Evolutionary conservation across 208 protist species (phyloP), one percentile per base, ranked within the genome.

Genomic region (Tritrichomonas foetus): DNA sequence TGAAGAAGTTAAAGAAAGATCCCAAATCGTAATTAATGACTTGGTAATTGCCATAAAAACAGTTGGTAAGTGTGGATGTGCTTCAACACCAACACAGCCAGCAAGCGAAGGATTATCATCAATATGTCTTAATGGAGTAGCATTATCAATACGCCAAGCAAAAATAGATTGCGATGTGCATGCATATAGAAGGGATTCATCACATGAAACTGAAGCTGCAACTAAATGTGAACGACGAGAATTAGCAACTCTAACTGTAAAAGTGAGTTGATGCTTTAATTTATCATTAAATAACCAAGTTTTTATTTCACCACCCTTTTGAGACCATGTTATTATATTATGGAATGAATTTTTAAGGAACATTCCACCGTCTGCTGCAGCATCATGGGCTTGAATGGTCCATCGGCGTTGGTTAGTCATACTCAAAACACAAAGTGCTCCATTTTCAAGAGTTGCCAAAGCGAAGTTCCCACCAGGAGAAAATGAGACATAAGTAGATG

Each of bases 391-490:
- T 16, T n/a, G 39, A 61, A 89, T 22, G 1, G 14, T 25, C 78
- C 78, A 89, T 33, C 16, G 33, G 25, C 47, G 39, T 27, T 14
- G 53, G 5, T 20, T 61, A 33, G 44, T 20, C 27, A 89, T 89
- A 22, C 16, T 20, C 14, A 49, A 14, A 89, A 89, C 27, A 41
- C n/a, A 57, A 16, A 89, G 27, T 39, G 25, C 39, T 39, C 78
- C 78, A 33, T 25, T 53, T 61, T 89, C 78, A n/a, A 57, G 78
- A 20, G 41, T 20, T 53, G 47, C 44, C 9, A 49, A 22, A 41
- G 27, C 78, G 1, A 89, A 89, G 39, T 89, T 89, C 5, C 78
- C 78, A 57, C 78, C 78, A 33, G 78, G 78, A 57, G 78, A 89
- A 49, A 57, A 89, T 39, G 41, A 33, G 44, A 89, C 16, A 27